A percentile compares a stretch with the other conserved stretches of the same genome.
Conservation (phyloP, 805 yeast genomes). For the Clavispora carvajalis region DNA sequence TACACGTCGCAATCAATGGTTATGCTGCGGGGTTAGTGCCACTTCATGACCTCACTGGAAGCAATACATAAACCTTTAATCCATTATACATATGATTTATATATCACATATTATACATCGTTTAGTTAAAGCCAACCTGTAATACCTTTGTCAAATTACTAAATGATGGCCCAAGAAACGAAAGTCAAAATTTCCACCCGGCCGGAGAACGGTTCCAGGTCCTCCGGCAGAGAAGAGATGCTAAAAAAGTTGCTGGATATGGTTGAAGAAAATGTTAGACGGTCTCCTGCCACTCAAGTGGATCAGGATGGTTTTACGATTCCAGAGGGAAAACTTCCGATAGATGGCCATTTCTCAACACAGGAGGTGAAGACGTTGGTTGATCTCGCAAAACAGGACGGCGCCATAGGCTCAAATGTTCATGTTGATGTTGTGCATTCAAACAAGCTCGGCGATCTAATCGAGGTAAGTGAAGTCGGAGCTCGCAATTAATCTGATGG, state of each 20-base stretch:
- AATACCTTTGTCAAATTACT: too few relatives aligned
- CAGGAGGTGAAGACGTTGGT: constrained; percentile 27
- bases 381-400: constrained; percentile 26
- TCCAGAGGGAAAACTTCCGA: constrained; percentile 34
- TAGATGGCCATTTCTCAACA: constrained; percentile 38
- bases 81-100: too few relatives aligned
- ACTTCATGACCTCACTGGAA: too few relatives aligned
- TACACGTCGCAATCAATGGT: too few relatives aligned
- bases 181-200: constrained; percentile 26
- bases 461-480: constrained; percentile 14
- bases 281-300: not conserved
- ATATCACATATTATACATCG: too few relatives aligned
- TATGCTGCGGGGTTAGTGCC: too few relatives aligned
- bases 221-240: constrained; percentile 12
- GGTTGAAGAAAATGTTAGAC: constrained; percentile 16
- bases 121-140: too few relatives aligned
- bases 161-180: constrained; percentile 9
- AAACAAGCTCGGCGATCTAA: constrained; percentile 26
- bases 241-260: constrained; percentile 23
- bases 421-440: constrained; percentile 20
- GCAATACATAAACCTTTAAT: too few relatives aligned
- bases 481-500: not conserved
- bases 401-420: constrained; percentile 22
- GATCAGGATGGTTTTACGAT: constrained; percentile 34
- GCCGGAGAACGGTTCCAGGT: constrained; percentile 11